Evolutionary conservation across 805 yeast genomes (phyloP), one percentile per base, ranked within the genome.

Genomic region (Yarrowia porcina): DNA sequence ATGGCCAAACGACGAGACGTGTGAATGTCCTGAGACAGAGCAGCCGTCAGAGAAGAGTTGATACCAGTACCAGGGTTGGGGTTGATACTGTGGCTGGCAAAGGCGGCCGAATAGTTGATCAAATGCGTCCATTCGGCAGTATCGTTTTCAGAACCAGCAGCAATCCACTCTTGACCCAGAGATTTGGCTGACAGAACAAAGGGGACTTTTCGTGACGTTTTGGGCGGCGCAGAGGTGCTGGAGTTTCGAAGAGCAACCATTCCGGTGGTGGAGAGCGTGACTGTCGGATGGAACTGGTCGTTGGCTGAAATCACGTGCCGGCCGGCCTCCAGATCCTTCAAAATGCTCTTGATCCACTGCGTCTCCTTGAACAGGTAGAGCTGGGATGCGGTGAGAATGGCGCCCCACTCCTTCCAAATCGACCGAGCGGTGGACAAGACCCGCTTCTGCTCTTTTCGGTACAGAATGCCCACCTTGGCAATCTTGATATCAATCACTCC

Each of bases 101-200:
- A 70, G 0, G 86, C 77, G 1, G 85, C 78, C 8, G 82, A 74
- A 66, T 76, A 80, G 66, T 85, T 84, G 68, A 85, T 82, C 8
- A 81, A 72, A 33, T 75, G 76, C 39, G 86, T 78, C 92, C 92
- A 87, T 21, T 81, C 80, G n/a, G 73, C 69, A 72, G 81, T 74
- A 41, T 84, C 89, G 21, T 72, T 72, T n/a, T 71, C 70, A 21
- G 74, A 73, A 7, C 70, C 72, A 13, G 84, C 83, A 74, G 81
- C 63, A 75, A 73, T 67, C 73, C 73, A 71, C 64, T 73, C 75
- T 42, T 70, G 72, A n/a, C 69, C 63, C 8, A 71, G 71, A 13
- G 71, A 74, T 13, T 72, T 64, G 17, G 70, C 69, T 3, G 71
- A 70, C 3, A 75, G 66, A 11, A 72, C 65, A 64, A 77, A 73